A percentile compares a stretch with the other conserved stretches of the same genome.
These are phyloP conservation scores for Jimgerdemannia lactiflua DNA, from an alignment of 192 early-diverging fungal genomes.

Conservation along the genomic window DNA sequence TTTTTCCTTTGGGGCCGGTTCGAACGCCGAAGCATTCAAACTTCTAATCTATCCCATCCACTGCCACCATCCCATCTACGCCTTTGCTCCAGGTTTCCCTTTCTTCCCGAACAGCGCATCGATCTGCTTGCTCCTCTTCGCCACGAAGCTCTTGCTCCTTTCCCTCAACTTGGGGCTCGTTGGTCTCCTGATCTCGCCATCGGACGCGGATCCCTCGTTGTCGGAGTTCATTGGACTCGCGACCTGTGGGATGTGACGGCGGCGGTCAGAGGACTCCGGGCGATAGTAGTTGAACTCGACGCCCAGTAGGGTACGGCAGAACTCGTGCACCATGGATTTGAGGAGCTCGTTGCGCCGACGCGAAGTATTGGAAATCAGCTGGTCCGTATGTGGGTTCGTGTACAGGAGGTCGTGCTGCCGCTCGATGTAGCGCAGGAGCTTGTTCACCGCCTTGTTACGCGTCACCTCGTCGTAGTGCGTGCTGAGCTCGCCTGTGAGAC, in stretches of 20 bases:
- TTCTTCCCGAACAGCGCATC: neutral
- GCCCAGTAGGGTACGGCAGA: slow-evolving; percentile 41
- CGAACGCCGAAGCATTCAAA: too few species aligned
- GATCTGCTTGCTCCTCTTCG: neutral
- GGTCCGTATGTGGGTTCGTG: slow-evolving; percentile 23
- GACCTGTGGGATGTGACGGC: neutral
- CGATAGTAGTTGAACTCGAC: slow-evolving; percentile 42
- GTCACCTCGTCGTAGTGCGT: slow-evolving; percentile 31
- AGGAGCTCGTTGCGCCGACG: slow-evolving; percentile 39
- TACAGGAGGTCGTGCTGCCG: slow-evolving; percentile 17
- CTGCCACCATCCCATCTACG: neutral
- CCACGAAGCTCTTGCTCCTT: neutral
- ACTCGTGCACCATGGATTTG: slow-evolving; percentile 49
- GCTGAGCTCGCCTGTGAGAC: slow-evolving; percentile 21
- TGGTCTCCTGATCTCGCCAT: neutral
- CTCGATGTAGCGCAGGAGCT: slow-evolving; percentile 24
- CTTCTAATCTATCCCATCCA: neutral
- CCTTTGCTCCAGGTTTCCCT: neutral
- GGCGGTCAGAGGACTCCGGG: slow-evolving; percentile 7
- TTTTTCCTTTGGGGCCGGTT: too few species aligned
- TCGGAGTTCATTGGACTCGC: neutral
- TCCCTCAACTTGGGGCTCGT: neutral
- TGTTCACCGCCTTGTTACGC: slow-evolving; percentile 27
- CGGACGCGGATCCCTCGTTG: neutral
- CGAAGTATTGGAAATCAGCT: slow-evolving; percentile 27